A percentile compares a stretch with the other conserved stretches of the same genome.
phyloP scores from a whole-genome alignment of 2,329 filamentous ascomycete species.

The Phaeosphaeria sp. region DNA sequence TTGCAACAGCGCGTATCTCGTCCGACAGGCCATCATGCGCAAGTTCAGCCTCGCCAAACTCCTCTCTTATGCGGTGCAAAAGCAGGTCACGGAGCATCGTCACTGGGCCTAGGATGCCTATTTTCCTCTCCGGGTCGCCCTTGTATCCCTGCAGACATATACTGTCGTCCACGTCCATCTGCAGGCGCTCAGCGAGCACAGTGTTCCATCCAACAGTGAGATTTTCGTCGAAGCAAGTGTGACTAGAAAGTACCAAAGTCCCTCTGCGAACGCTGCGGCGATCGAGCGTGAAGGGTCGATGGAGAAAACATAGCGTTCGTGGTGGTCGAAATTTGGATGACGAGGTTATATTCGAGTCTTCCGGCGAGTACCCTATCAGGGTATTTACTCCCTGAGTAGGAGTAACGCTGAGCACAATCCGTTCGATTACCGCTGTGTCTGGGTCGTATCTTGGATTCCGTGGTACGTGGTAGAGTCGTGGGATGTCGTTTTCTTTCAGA shows the following conservation, averaged over 20 bases:
- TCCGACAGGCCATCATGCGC: slow-evolving; percentile 28
- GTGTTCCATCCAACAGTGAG: slow-evolving; percentile 50
- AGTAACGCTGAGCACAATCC: slow-evolving; percentile 40
- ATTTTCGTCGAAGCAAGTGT: slow-evolving; percentile 48
- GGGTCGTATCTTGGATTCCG: slow-evolving; percentile 35
- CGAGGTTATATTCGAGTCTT: slow-evolving; percentile 5
- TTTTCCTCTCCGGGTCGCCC: slow-evolving; percentile 44
- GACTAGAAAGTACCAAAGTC: slow-evolving; percentile 43
- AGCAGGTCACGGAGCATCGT: slow-evolving; percentile 16
- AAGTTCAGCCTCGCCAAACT: slow-evolving; percentile 38
- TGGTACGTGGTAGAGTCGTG: slow-evolving; percentile 43
- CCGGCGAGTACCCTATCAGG: slow-evolving; percentile 25
- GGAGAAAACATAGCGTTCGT: slow-evolving; percentile 41
- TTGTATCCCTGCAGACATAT: slow-evolving; percentile 50
- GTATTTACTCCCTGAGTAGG: slow-evolving; percentile 40
- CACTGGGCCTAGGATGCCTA: slow-evolving; percentile 44
- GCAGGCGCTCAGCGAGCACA: slow-evolving; percentile 39
- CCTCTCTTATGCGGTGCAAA: slow-evolving; percentile 24
- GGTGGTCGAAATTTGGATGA: slow-evolving; percentile 18
- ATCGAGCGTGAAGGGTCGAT: slow-evolving; percentile 41
- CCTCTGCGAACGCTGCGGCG: slow-evolving; percentile 32
- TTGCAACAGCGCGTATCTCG: slow-evolving; percentile 39
- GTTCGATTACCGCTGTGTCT: slow-evolving; percentile 35
- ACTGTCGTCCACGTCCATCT: slow-evolving; percentile 32
- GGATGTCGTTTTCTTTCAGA: slow-evolving; percentile 39